Base-by-base conservation (phyloP, 2,329 filamentous ascomycete genomes). In the Neobulgaria alba region DNA sequence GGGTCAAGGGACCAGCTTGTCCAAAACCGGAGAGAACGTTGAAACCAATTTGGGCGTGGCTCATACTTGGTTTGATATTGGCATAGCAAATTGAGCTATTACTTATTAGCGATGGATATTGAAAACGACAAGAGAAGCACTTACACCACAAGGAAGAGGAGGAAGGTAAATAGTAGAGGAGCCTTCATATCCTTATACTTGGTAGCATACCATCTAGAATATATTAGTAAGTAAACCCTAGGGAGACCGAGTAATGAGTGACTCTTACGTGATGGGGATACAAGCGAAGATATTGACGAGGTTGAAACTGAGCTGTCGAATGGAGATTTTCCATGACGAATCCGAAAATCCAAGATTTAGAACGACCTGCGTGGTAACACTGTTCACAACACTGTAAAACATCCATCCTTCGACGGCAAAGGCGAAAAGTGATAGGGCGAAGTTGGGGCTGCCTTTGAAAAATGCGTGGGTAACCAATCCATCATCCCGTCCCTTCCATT, bases 331-430 rank as follows among this genome's bases (percentile, higher is more conserved):
- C 68, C 68, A 73, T 0, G 67, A 50, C 37, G 65, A 57, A 10
- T 58, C 59, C 47, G 68, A 63, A 43, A 69, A 73, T 3, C 69
- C 69, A 3, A 73, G 60, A 42, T 72, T 62, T 3, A 72, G 62
- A 2, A 67, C 58, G 36, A 73, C 65, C 42, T 71, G 67, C 3
- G 69, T 68, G 1, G 69, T 68, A 38, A 72, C 58, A 17, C 64
- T 65, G 55, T 72, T 73, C 44, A 73, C 67, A 2, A 69, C 70
- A 40, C 63, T 67, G 57, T 71, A 73, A 52, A 73, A 76, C 39
- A 76, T 72, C 72, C 72, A 77, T 14, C 72, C 73, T 55, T 77
- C 73, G 18, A 75, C 68, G 2, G 67, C 67, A 46, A 75, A 75
- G 3, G 72, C 73, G 52, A 75, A 73, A 8, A 70, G 65, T 2